Percentiles rank a stretch among this genome's conserved stretches.
Conservation (phyloP, 805 yeast species). For the Ogataea saltuana region DNA sequence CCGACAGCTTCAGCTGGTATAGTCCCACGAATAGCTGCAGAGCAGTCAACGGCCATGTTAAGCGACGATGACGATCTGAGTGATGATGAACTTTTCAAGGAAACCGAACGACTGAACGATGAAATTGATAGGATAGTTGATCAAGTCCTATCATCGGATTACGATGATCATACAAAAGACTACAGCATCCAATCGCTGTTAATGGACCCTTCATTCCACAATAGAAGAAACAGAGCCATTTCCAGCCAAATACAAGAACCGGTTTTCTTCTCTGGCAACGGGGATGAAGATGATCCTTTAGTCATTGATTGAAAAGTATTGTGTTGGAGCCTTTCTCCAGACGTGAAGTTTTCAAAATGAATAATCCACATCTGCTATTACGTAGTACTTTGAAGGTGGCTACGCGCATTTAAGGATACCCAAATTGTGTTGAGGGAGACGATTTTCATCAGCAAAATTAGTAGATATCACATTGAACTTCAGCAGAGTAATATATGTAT, state of each 20-base stretch:
- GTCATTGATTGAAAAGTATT: conserved; percentile 29
- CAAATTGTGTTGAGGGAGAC: no score
- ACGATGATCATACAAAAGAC: conserved; percentile 1
- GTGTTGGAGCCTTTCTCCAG: no score
- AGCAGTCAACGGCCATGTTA: no score
- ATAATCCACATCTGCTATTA: no score
- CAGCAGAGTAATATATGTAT: neutral
- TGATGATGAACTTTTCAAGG: conserved; percentile 21
- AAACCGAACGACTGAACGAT: conserved; percentile 12
- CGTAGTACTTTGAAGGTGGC: neutral
- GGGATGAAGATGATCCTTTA: conserved; percentile 35
- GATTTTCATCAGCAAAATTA: no score
- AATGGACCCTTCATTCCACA: conserved; percentile 2
- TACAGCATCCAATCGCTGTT: conserved; percentile 1
- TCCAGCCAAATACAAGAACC: conserved; percentile 13
- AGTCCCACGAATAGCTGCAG: neutral
- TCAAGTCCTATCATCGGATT: conserved; percentile 9
- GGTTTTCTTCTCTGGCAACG: conserved; percentile 34
- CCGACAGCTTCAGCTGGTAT: neutral
- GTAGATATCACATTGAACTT: neutral
- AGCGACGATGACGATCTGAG: conserved; percentile 16
- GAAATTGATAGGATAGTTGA: conserved; percentile 21
- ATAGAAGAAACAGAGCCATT: neutral
- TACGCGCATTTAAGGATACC: no score
- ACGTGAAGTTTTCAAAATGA: no score